These are phyloP conservation scores for Hymenoscyphus infarciens DNA, from an alignment of 2,329 filamentous ascomycete species.

Conservation along the genomic window DNA sequence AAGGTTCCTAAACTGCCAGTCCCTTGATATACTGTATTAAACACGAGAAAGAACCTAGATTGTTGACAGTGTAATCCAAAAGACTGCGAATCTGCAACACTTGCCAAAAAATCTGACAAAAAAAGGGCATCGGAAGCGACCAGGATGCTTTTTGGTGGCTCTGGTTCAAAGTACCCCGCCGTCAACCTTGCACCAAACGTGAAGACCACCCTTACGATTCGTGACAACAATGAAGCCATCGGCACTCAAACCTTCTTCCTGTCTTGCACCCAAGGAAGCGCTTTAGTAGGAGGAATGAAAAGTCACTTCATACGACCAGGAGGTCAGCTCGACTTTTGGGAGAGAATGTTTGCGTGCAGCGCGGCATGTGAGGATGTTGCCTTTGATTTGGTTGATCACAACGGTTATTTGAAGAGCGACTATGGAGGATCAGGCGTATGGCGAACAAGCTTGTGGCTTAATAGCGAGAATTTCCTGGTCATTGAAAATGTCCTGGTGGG, in stretches of 20 bases:
- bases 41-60: too few relatives aligned
- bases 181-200: background rate
- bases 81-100: too few relatives aligned
- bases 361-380: background rate
- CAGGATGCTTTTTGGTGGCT: too few relatives aligned
- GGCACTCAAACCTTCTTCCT: too few relatives aligned
- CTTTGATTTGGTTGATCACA: background rate
- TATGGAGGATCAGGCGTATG: background rate
- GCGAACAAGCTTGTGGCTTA: background rate
- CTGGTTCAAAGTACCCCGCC: background rate
- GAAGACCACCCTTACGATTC: background rate
- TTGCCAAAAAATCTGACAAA: too few relatives aligned
- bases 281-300: too few relatives aligned
- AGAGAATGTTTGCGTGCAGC: background rate
- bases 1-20: too few relatives aligned
- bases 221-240: background rate
- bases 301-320: too few relatives aligned
- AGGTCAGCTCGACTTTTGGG: background rate
- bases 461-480: background rate
- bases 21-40: too few relatives aligned
- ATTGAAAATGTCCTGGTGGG: background rate
- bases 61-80: too few relatives aligned
- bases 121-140: too few relatives aligned
- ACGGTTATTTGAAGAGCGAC: background rate
- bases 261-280: too few relatives aligned